Percentiles rank a stretch among this genome's conserved stretches.
These are phyloP conservation scores for Apium graveolens DNA, from an alignment of 129 eudicot species.

Conservation along the genomic window DNA sequence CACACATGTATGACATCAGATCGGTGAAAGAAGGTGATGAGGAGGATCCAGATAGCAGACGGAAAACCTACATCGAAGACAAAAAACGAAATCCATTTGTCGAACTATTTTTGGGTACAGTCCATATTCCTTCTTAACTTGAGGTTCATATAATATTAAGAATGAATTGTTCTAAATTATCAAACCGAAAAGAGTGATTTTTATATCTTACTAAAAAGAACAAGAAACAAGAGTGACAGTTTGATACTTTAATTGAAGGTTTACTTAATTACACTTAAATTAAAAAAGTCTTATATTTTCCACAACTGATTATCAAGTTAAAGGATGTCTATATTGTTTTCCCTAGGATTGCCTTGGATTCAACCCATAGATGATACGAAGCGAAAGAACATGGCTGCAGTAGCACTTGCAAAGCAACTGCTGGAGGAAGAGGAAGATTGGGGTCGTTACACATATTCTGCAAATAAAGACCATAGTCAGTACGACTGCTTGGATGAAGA, in stretches of 20 bases:
- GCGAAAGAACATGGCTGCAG: neutral
- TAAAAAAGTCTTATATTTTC: too few species aligned
- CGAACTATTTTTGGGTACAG: neutral
- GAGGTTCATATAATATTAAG: neutral
- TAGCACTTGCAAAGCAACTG: neutral
- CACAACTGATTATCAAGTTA: neutral
- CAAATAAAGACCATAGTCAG: neutral
- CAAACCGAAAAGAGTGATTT: neutral
- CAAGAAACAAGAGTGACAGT: neutral
- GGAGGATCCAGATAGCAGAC: neutral
- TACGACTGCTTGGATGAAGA: too few species aligned
- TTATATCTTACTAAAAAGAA: too few species aligned
- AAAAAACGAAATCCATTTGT: neutral
- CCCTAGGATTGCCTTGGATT: constrained; percentile 1
- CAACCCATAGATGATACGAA: constrained; percentile 5
- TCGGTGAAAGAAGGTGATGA: neutral
- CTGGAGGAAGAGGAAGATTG: constrained; percentile 4
- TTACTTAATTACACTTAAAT: neutral
- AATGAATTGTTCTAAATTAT: neutral
- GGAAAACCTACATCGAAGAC: neutral
- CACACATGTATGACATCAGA: neutral
- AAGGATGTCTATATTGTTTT: neutral
- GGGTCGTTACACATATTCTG: constrained; percentile 4
- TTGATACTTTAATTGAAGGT: too few species aligned
- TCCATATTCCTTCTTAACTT: neutral